phyloP scores from a whole-genome alignment of 305 asterid species.

The Fraxinus albicans region DNA sequence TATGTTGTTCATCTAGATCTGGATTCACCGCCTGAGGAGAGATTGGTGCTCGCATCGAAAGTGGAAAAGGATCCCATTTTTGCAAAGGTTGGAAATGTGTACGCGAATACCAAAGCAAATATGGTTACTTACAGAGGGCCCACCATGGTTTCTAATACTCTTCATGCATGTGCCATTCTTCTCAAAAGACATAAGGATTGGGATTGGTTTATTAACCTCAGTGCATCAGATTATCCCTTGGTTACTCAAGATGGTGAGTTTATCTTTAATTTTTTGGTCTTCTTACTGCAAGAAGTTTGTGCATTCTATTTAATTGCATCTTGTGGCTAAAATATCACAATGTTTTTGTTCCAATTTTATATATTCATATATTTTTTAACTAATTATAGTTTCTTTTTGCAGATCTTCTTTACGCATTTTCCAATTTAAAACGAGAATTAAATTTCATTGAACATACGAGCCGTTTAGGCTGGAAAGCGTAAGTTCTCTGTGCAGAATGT shows the following conservation, averaged over 20 bases:
- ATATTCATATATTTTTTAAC: constrained; percentile 3
- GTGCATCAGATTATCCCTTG: constrained; percentile 98
- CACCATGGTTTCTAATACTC: constrained; percentile 88
- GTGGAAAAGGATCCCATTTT: constrained; percentile 60
- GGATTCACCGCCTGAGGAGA: constrained; percentile 76
- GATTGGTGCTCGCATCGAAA: constrained; percentile 59
- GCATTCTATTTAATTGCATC: constrained; percentile 1
- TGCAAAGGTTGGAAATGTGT: constrained; percentile 60
- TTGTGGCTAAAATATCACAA: background rate
- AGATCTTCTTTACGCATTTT: constrained; percentile 71
- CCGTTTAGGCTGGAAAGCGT: constrained; percentile 77
- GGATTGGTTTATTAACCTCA: constrained; percentile 58
- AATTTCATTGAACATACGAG: constrained; percentile 77
- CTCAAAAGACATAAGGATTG: constrained; percentile 59
- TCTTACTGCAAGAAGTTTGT: background rate
- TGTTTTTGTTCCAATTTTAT: too few relatives aligned
- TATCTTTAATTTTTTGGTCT: background rate
- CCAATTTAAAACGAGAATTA: constrained; percentile 50
- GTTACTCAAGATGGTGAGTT: constrained; percentile 94
- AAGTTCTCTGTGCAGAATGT: constrained; percentile 29
- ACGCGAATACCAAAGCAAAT: constrained; percentile 67
- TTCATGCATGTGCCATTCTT: constrained; percentile 90
- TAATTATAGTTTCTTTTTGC: constrained; percentile 32
- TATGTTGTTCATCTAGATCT: constrained; percentile 85
- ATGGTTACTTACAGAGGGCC: constrained; percentile 70